Base-by-base conservation (phyloP, 352 stramenopile species). In the Aphanomyces euteiches region DNA sequence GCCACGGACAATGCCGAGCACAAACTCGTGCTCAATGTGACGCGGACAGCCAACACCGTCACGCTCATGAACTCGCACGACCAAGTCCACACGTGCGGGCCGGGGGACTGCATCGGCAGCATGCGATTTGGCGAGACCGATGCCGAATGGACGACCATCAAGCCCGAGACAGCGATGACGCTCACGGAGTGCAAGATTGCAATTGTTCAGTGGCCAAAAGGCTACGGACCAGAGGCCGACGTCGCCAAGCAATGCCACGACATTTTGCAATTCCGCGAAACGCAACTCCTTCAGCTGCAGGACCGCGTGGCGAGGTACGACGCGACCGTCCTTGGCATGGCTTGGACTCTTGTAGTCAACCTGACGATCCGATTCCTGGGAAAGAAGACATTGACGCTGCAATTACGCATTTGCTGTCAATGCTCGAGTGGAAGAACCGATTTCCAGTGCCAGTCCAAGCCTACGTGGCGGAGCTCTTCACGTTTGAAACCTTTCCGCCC, bases 1-100 rank as follows among this genome's bases (percentile, higher is more conserved):
- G 7, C 39, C 13, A 7, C 57, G 5, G 37, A 66, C 37, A 15
- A 38, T 5, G 47, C 56, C 7, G 38, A 40, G 10, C 34, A 17
- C 63, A 58, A 37, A 8, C 34, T 69, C 63, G 37, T 53, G 13
- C 40, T 70, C 21, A n/a, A 70, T 21, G 15, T 56, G 13, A n/a
- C 28, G 7, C 45, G 64, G 7, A 70, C 64, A 2, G 64, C 64
- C 54, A 54, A 70, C 48, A 61, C 48, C 17, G 40, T 70, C 37
- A 70, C 64, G 36, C 47, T 54, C 37, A 70, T 70, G 64, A 60
- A 70, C 54, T 61, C 36, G 7, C 19, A 61, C 64, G 13, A 56
- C 28, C 40, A 63, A 40, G 21, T 40, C 10, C 34, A 43, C n/a
- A 7, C 21, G 12, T 61, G 36, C 47, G 53, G 37, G 4, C 8